Evolutionary conservation across 768 basidiomycete genomes (phyloP).

Genomic region (Dacryopinax primogenitus): DNA sequence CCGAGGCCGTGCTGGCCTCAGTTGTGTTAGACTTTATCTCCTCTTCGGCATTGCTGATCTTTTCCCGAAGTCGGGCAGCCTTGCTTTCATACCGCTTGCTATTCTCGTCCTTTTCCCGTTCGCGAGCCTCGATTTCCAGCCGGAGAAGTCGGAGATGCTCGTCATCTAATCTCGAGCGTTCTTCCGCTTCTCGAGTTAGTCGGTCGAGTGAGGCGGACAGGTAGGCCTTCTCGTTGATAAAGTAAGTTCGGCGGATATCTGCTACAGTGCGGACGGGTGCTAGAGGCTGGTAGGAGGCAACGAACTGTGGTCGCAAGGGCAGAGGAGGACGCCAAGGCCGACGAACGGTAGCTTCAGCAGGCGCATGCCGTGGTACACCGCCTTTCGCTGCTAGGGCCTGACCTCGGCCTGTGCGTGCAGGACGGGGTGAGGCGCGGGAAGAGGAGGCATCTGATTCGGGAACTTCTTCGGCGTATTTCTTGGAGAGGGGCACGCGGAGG

Average conservation of each 20-base stretch:
- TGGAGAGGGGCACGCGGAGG: not conserved
- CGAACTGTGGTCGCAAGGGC: not conserved
- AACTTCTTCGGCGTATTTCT: conserved; percentile 1
- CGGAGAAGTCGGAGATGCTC: not conserved
- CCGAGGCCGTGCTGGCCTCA: no score
- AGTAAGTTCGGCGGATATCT: not conserved
- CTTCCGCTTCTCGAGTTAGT: not conserved
- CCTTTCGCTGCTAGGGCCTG: not conserved
- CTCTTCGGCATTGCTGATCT: conserved; percentile 1
- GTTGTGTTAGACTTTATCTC: not conserved
- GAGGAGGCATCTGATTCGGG: not conserved
- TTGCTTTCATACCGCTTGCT: not conserved
- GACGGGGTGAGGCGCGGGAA: not conserved
- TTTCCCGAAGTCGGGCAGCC: not conserved
- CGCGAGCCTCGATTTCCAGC: not conserved
- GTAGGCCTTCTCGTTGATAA: not conserved
- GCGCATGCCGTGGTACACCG: not conserved
- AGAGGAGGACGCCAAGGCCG: not conserved
- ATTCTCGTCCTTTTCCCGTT: not conserved
- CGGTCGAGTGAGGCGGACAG: not conserved
- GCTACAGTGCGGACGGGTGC: not conserved
- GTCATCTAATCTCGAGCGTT: not conserved
- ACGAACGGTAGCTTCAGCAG: not conserved
- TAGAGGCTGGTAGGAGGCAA: not conserved
- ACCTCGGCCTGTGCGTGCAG: not conserved